Evolutionary conservation across 2,329 filamentous ascomycete species (phyloP).

Genomic region (Alternaria solani): DNA sequence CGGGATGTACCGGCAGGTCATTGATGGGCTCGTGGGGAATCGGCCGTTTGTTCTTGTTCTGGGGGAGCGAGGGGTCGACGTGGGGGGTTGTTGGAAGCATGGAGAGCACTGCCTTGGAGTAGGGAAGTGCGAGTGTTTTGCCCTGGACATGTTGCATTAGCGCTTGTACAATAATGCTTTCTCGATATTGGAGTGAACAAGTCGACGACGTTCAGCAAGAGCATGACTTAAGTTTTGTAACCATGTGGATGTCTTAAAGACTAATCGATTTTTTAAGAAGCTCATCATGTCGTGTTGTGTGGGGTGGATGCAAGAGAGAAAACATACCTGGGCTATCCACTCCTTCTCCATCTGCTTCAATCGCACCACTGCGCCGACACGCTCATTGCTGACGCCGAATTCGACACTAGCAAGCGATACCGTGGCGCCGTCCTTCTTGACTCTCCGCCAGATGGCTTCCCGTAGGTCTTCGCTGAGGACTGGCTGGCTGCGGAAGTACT

Average conservation of each 20-base stretch:
- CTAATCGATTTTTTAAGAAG: constrained; percentile 86
- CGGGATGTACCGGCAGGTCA: constrained; percentile 67
- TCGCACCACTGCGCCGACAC: constrained; percentile 84
- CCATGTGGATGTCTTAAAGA: constrained; percentile 97
- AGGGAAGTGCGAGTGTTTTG: constrained; percentile 78
- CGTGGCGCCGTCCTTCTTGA: constrained; percentile 68
- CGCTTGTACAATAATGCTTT: constrained; percentile 2
- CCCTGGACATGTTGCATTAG: constrained; percentile 61
- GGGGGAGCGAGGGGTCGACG: constrained; percentile 38
- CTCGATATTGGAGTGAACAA: neutral
- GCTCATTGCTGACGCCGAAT: constrained; percentile 79
- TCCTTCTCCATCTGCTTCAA: constrained; percentile 86
- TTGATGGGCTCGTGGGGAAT: constrained; percentile 68
- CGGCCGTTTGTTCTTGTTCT: constrained; percentile 48
- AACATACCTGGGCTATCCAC: constrained; percentile 77
- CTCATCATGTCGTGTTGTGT: constrained; percentile 66
- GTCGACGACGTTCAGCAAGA: constrained; percentile 69
- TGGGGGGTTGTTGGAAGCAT: constrained; percentile 78
- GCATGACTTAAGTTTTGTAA: constrained; percentile 78
- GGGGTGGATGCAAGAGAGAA: neutral
- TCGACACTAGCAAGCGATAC: constrained; percentile 80
- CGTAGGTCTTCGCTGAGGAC: constrained; percentile 78
- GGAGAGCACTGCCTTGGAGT: constrained; percentile 74
- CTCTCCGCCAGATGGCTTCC: constrained; percentile 75
- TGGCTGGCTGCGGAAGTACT: constrained; percentile 71